Percentiles rank a stretch among this genome's conserved stretches.
These are phyloP conservation scores for Kwoniella sp. DNA, from an alignment of 768 basidiomycete genomes.

Conservation along the genomic window DNA sequence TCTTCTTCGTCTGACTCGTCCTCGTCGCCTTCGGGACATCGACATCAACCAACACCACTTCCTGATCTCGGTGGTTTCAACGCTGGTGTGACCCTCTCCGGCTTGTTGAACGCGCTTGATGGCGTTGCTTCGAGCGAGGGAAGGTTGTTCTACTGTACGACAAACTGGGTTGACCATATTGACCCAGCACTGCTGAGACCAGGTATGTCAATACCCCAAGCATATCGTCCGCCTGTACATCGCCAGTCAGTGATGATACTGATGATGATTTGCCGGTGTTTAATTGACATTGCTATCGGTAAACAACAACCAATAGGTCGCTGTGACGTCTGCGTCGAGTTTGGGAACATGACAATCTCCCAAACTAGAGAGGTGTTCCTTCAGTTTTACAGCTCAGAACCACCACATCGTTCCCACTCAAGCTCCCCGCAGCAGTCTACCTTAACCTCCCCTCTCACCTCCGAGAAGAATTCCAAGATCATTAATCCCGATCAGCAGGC, in stretches of 20 bases:
- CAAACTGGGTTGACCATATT: conserved; percentile 13
- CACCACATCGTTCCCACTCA: no score
- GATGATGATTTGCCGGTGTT: no score
- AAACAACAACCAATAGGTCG: no score
- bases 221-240: no score
- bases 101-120: conserved; percentile 19
- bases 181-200: conserved; percentile 9
- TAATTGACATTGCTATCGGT: no score
- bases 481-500: no score
- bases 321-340: conserved; percentile 90
- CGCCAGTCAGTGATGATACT: no score
- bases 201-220: background rate
- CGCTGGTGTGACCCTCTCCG: conserved; percentile 11
- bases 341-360: conserved; percentile 75
- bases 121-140: conserved; percentile 18
- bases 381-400: conserved; percentile 31
- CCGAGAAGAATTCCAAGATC: no score
- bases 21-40: no score
- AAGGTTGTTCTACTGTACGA: conserved; percentile 14
- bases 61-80: background rate
- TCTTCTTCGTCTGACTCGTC: conserved; percentile 1
- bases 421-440: no score
- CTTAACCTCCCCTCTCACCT: no score
- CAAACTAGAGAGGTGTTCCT: conserved; percentile 34
- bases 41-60: background rate